phyloP scores from a whole-genome alignment of 805 yeast species.

The Starmerella lactis-condensi region DNA sequence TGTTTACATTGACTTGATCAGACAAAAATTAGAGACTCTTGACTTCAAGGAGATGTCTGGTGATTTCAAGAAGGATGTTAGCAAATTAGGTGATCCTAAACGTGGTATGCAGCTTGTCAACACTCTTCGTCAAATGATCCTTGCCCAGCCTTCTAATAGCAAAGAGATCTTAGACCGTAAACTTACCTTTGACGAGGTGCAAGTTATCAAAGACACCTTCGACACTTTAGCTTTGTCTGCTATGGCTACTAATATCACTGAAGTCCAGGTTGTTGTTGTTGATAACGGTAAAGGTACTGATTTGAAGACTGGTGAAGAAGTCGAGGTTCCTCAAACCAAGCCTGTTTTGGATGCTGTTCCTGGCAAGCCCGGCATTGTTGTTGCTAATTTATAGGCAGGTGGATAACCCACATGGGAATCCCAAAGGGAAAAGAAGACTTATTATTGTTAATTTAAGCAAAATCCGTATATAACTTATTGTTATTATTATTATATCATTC shows the following conservation, averaged over 20 bases:
- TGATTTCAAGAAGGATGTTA: conserved; percentile 25
- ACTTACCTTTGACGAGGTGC: conserved; percentile 60
- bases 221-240: conserved; percentile 46
- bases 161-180: conserved; percentile 76
- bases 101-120: conserved; percentile 96
- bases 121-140: conserved; percentile 61
- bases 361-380: conserved; percentile 74
- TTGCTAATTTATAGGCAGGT: conserved; percentile 43
- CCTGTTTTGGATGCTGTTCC: conserved; percentile 72
- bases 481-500: not conserved
- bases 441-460: not conserved
- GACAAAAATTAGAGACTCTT: conserved; percentile 38
- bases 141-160: conserved; percentile 30
- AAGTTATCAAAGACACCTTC: conserved; percentile 38
- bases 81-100: conserved; percentile 55
- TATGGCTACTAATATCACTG: conserved; percentile 36
- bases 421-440: not conserved
- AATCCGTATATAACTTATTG: not conserved
- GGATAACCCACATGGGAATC: too few species aligned
- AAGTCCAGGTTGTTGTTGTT: conserved; percentile 43
- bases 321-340: conserved; percentile 49
- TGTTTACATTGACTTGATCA: conserved; percentile 60
- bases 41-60: conserved; percentile 22
- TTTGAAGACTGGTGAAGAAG: conserved; percentile 48
- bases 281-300: conserved; percentile 56